Evolutionary conservation across 306 rosid genomes (phyloP), one percentile per base, ranked within the genome.

Genomic region (Carpinus viminea): DNA sequence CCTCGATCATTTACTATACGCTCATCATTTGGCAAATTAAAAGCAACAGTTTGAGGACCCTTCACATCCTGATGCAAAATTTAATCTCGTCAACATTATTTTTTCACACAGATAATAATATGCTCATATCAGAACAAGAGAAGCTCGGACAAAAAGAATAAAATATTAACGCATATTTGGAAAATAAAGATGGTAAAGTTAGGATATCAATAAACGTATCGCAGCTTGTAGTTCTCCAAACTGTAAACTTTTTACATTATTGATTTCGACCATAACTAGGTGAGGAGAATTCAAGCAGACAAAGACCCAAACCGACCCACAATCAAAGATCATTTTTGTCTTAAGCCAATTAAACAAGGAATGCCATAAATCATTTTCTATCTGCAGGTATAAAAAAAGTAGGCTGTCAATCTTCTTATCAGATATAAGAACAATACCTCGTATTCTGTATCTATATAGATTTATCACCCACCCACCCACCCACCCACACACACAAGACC

Each of bases 21-120:
- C 84, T 95, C 96, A 5, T 95, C 98, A 88, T 92, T 95, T 74
- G 98, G 98, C 69, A 95, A 90, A 88, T 92, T 95, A 83, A 92
- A 92, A 84, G 98, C 98, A 84, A 87, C 93, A 80, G 97, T 91
- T 79, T 95, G 98, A 72, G 98, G 98, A 74, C 98, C 98, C 87
- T 89, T 90, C 71, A 92, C 93, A 88, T 92, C 98, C 98, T 95
- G 90, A 78, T 68, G 79, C 46, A 80, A 61, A 81, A 81, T 43
- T 74, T 45, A 76, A 53, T 36, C 18, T 62, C 8, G 68, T 78
- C 76, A 77, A 56, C 72, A 73, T 72, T 79, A 38, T 68, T 41
- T 18, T 77, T 81, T 52, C 46, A 56, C 52, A 76, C 48, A 52
- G 51, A 70, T 41, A 71, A 68, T 69, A 74, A 45, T 20, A 38